A percentile compares a stretch with the other conserved stretches of the same genome.
Conservation (phyloP, 352 stramenopile species). For the Pythium monospermum region DNA sequence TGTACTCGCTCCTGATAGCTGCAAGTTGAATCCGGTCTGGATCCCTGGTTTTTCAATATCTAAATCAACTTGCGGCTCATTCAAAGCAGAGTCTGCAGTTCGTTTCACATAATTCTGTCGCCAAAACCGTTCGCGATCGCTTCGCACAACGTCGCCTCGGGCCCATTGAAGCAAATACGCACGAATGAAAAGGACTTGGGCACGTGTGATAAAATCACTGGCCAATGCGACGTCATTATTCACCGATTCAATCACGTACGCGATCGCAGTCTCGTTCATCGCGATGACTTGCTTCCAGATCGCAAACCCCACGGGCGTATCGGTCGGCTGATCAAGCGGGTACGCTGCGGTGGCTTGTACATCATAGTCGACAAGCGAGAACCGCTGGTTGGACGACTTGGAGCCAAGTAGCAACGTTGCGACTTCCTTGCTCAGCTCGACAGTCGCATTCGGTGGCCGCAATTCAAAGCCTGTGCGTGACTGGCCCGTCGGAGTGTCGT, state of each 20-base stretch:
- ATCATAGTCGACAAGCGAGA: slow-evolving; percentile 70
- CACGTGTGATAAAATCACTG: slow-evolving; percentile 48
- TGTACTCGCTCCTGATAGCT: slow-evolving; percentile 20
- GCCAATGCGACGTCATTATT: slow-evolving; percentile 54
- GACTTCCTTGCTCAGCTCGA: slow-evolving; percentile 56
- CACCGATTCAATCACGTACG: slow-evolving; percentile 44
- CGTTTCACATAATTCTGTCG: slow-evolving; percentile 38
- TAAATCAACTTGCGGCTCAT: slow-evolving; percentile 53
- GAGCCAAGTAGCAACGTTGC: slow-evolving; percentile 46
- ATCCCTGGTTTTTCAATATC: slow-evolving; percentile 41
- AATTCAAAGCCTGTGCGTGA: slow-evolving; percentile 62
- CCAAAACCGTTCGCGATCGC: slow-evolving; percentile 65
- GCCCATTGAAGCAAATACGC: slow-evolving; percentile 59
- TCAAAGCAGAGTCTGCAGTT: slow-evolving; percentile 33
- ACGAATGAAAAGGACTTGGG: slow-evolving; percentile 50
- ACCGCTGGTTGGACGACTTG: slow-evolving; percentile 48
- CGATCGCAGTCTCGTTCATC: slow-evolving; percentile 54
- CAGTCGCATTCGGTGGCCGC: slow-evolving; percentile 22
- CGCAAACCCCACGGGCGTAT: slow-evolving; percentile 48
- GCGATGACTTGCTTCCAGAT: slow-evolving; percentile 77
- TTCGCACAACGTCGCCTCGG: slow-evolving; percentile 30
- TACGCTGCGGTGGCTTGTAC: slow-evolving; percentile 17
- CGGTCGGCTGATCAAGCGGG: slow-evolving; percentile 20
- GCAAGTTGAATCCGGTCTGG: slow-evolving; percentile 52
- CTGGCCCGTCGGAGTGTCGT: slow-evolving; percentile 39